phyloP scores from a whole-genome alignment of 2,329 filamentous ascomycete species.

The Sporothrix globosa region DNA sequence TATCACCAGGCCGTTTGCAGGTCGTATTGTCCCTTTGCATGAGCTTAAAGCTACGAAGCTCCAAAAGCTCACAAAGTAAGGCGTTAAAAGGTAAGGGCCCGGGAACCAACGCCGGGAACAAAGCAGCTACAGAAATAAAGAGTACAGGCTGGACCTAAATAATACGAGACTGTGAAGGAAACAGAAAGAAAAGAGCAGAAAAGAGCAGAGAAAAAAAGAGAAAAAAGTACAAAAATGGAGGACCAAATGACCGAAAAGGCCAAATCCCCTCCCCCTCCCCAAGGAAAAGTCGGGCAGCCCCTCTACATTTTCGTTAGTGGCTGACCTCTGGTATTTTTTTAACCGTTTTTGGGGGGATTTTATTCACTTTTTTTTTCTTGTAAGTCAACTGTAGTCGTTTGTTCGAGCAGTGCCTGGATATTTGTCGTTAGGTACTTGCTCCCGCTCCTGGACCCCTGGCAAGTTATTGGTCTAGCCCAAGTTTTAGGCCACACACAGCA shows the following conservation, averaged over 20 bases:
- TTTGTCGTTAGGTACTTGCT: neutral
- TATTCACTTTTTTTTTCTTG: neutral
- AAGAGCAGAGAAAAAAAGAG: neutral
- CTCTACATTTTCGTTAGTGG: slow-evolving; percentile 12
- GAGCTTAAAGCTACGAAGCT: neutral
- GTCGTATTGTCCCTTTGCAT: neutral
- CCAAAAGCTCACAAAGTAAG: neutral
- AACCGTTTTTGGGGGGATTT: neutral
- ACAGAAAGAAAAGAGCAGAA: neutral
- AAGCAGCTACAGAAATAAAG: neutral
- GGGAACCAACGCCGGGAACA: slow-evolving; percentile 14
- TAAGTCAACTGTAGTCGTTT: too few species aligned
- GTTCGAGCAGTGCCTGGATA: neutral
- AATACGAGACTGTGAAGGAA: neutral
- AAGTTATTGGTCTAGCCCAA: neutral
- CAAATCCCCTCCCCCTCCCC: too few species aligned
- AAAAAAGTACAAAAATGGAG: neutral
- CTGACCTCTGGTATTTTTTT: too few species aligned
- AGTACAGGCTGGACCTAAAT: neutral
- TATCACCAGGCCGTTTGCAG: slow-evolving; percentile 13
- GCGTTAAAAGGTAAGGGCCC: neutral
- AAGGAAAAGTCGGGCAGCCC: slow-evolving; percentile 1
- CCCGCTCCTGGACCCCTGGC: neutral
- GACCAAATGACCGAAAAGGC: too few species aligned
- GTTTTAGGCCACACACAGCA: neutral